Conservation (phyloP, 1,139 yeast species). For the Wickerhamiella pararugosa region DNA sequence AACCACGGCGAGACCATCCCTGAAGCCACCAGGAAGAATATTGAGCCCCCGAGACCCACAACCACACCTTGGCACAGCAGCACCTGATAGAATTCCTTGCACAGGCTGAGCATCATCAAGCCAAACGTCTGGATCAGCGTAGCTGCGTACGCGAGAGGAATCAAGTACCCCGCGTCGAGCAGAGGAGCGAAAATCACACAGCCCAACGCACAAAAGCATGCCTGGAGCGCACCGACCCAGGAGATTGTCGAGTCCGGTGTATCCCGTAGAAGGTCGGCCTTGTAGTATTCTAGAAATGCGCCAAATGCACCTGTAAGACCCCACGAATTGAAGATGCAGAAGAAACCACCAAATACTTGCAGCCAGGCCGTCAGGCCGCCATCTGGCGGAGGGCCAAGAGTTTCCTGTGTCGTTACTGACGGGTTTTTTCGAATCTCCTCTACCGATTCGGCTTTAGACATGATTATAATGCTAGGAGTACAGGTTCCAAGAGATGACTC, state of each 20-base stretch:
- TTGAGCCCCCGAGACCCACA: slow-evolving; percentile 33
- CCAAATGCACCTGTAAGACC: slow-evolving; percentile 47
- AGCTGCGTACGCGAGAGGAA: slow-evolving; percentile 4
- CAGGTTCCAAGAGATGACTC: too few species aligned
- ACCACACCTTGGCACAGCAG: slow-evolving; percentile 37
- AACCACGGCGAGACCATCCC: slow-evolving; percentile 34
- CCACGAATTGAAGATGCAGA: slow-evolving; percentile 38
- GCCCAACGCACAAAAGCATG: slow-evolving; percentile 37
- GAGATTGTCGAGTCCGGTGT: slow-evolving; percentile 33
- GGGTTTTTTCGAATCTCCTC: too few species aligned
- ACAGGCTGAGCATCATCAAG: slow-evolving; percentile 35
- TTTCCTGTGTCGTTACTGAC: too few species aligned
- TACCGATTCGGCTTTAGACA: too few species aligned
- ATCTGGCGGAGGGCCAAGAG: slow-evolving; percentile 16
- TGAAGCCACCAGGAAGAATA: slow-evolving; percentile 16
- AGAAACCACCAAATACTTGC: slow-evolving; percentile 26
- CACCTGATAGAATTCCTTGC: slow-evolving; percentile 35
- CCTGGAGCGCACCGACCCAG: slow-evolving; percentile 48
- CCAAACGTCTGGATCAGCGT: slow-evolving; percentile 33
- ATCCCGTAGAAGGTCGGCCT: slow-evolving; percentile 9
- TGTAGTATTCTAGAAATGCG: slow-evolving; percentile 42
- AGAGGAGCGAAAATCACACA: slow-evolving; percentile 43
- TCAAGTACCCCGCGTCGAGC: slow-evolving; percentile 31
- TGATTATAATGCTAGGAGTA: too few species aligned
- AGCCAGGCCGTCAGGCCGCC: slow-evolving; percentile 23